Evolutionary conservation across 1,139 yeast species (phyloP).

Genomic region (Spencermartinsiella ligniputridi): DNA sequence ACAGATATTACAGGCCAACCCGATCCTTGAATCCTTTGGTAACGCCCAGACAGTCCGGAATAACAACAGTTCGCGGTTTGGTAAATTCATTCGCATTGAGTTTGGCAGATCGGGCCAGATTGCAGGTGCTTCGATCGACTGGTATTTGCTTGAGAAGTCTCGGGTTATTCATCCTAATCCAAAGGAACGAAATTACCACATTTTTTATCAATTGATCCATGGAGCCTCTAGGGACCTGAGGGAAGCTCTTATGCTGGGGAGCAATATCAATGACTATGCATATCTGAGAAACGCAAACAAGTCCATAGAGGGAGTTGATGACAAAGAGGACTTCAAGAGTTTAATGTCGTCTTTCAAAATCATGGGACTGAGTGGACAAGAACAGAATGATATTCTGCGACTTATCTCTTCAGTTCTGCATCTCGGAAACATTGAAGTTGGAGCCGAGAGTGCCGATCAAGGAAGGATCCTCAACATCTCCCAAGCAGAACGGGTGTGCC

Average conservation of each 20-base stretch:
- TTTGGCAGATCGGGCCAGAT: constrained; percentile 63
- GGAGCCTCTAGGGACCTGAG: constrained; percentile 57
- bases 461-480: constrained; percentile 58
- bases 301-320: constrained; percentile 68
- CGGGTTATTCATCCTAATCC: constrained; percentile 79
- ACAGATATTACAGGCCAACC: constrained; percentile 89
- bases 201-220: constrained; percentile 78
- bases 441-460: constrained; percentile 65
- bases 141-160: constrained; percentile 90
- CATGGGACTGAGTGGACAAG: constrained; percentile 62
- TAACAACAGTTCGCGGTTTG: constrained; percentile 93
- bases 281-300: constrained; percentile 57
- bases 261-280: constrained; percentile 44
- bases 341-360: constrained; percentile 64
- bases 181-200: constrained; percentile 85
- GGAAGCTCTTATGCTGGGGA: constrained; percentile 45
- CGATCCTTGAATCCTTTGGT: constrained; percentile 93
- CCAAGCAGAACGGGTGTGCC: constrained; percentile 55
- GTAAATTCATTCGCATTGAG: constrained; percentile 88
- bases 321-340: constrained; percentile 57
- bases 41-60: constrained; percentile 95
- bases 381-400: constrained; percentile 57
- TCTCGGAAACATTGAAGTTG: constrained; percentile 78
- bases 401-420: constrained; percentile 74
- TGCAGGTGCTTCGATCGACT: constrained; percentile 87